Percentiles rank a stretch among this genome's conserved stretches.
phyloP scores from a whole-genome alignment of 2,329 filamentous ascomycete species.

The Colletotrichum horii region DNA sequence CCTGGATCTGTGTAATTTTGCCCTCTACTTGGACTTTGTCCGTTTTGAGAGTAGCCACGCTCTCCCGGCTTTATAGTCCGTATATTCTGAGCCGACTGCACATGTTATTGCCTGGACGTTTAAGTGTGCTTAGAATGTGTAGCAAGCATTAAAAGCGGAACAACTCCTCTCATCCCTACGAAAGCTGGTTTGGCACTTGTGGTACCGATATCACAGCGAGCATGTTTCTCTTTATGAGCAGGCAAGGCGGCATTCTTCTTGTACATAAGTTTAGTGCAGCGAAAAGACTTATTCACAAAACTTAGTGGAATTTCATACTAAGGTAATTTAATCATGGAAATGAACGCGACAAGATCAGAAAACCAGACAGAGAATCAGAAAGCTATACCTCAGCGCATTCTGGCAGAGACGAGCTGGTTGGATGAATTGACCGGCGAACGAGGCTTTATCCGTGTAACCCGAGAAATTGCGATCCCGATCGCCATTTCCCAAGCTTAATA shows the following conservation, averaged over 20 bases:
- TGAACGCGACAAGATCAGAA: background rate
- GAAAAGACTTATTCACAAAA: background rate
- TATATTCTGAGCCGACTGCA: background rate
- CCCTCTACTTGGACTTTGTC: background rate
- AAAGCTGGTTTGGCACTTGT: background rate
- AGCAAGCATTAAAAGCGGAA: fast-evolving
- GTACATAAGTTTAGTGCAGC: fast-evolving
- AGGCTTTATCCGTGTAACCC: background rate
- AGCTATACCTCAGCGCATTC: fast-evolving
- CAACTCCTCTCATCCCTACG: background rate
- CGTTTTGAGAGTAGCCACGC: background rate
- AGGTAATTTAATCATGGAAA: fast-evolving
- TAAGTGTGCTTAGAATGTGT: fast-evolving
- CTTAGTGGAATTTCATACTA: background rate
- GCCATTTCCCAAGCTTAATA: background rate
- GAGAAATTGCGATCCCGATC: background rate
- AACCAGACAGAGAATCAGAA: background rate
- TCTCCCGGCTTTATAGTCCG: background rate
- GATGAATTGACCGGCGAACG: background rate
- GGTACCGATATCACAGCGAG: background rate
- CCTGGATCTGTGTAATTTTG: background rate
- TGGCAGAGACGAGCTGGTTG: background rate
- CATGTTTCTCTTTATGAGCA: background rate
- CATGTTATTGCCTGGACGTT: background rate
- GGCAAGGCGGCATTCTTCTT: background rate